phyloP scores from a whole-genome alignment of 2,329 filamentous ascomycete species.

The Monosporascus sp. region DNA sequence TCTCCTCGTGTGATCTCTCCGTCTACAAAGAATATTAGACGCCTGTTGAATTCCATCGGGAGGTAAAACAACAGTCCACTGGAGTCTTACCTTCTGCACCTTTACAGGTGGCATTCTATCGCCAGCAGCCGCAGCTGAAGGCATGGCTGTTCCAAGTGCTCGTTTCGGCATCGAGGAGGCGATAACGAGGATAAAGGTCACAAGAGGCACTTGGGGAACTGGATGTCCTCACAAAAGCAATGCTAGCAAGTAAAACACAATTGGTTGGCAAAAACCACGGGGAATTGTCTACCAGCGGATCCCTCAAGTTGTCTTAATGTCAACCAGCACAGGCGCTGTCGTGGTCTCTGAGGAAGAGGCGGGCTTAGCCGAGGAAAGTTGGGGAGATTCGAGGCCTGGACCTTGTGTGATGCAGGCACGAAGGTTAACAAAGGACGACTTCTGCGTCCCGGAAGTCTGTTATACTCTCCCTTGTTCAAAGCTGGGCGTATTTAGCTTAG shows the following conservation, averaged over 20 bases:
- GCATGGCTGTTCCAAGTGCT: conserved; percentile 25
- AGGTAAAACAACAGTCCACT: too few species aligned
- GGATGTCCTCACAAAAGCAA: neutral
- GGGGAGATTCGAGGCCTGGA: neutral
- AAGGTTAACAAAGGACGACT: neutral
- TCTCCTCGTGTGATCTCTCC: conserved; percentile 73
- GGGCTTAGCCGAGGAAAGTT: neutral
- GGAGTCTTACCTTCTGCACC: conserved; percentile 26
- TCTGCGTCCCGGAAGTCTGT: neutral
- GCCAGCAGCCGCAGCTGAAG: conserved; percentile 23
- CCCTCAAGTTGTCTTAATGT: too few species aligned
- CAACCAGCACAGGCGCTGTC: too few species aligned
- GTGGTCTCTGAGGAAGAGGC: too few species aligned
- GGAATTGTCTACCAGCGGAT: too few species aligned
- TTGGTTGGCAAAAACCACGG: too few species aligned
- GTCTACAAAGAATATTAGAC: conserved; percentile 43
- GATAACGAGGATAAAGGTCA: neutral
- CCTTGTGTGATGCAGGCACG: neutral
- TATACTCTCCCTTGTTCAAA: neutral
- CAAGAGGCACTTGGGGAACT: neutral
- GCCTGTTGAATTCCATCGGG: neutral
- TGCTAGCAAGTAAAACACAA: too few species aligned
- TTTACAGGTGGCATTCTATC: conserved; percentile 28
- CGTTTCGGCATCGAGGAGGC: conserved; percentile 32
- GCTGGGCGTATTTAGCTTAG: neutral